Evolutionary conservation across 805 yeast species (phyloP).

Genomic region (Wickerhamomyces kurtzmanii): DNA sequence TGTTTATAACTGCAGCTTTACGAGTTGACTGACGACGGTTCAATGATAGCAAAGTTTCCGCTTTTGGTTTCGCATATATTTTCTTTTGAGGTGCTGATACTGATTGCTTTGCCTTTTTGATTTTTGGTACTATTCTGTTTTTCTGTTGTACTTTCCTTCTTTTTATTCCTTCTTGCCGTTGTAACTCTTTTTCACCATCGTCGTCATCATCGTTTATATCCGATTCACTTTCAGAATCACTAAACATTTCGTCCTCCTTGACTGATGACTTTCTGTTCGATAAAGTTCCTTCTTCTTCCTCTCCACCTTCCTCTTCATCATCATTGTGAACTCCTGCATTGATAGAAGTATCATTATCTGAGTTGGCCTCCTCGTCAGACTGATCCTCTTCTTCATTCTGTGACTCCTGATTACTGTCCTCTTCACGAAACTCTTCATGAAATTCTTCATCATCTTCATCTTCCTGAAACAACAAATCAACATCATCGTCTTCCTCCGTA

Average conservation of each 20-base stretch:
- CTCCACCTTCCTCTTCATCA: slow-evolving; percentile 21
- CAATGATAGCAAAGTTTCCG: slow-evolving; percentile 40
- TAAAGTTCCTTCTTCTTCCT: slow-evolving; percentile 16
- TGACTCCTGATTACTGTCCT: slow-evolving; percentile 15
- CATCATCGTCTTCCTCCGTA: slow-evolving; percentile 64
- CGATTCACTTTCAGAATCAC: slow-evolving; percentile 41
- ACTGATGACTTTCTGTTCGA: not conserved
- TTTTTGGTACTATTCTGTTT: slow-evolving; percentile 20
- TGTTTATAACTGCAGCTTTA: slow-evolving; percentile 66
- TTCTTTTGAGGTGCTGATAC: slow-evolving; percentile 18
- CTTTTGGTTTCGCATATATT: slow-evolving; percentile 25
- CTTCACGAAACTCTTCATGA: slow-evolving; percentile 16
- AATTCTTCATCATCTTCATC: slow-evolving; percentile 48
- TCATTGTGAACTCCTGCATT: slow-evolving; percentile 13
- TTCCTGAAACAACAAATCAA: slow-evolving; percentile 59
- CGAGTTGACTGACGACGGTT: slow-evolving; percentile 70
- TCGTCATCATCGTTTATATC: slow-evolving; percentile 46
- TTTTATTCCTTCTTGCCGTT: slow-evolving; percentile 28
- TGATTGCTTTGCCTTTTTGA: slow-evolving; percentile 19
- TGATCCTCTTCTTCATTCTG: slow-evolving; percentile 20
- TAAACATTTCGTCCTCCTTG: slow-evolving; percentile 38
- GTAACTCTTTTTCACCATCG: slow-evolving; percentile 59
- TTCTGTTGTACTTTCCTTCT: slow-evolving; percentile 19
- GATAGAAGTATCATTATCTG: no score
- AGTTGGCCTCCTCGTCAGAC: slow-evolving; percentile 19